A percentile compares a stretch with the other conserved stretches of the same genome.
Evolutionary conservation across 768 basidiomycete species (phyloP).

Genomic region (Candolleomyces eurysporus): DNA sequence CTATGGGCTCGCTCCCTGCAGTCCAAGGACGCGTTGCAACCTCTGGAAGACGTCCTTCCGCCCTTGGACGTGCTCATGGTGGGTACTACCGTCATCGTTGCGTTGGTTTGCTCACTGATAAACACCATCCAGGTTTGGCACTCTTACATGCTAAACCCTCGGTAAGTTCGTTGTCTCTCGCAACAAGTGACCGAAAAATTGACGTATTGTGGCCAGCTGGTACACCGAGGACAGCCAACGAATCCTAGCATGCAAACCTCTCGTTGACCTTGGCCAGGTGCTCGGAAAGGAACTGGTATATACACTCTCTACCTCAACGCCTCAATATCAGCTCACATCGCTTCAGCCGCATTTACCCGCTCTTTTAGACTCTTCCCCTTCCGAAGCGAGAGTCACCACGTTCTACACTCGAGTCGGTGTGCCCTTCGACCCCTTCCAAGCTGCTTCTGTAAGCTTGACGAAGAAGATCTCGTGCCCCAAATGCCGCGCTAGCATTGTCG

Average conservation of each 20-base stretch:
- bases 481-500: slow-evolving; percentile 18
- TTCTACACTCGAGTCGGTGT: neutral
- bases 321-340: neutral
- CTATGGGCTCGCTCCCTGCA: slow-evolving; percentile 20
- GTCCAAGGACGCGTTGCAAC: slow-evolving; percentile 7
- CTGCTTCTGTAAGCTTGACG: neutral
- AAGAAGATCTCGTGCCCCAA: slow-evolving; percentile 21
- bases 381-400: neutral
- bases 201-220: slow-evolving; percentile 21
- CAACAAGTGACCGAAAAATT: neutral
- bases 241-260: slow-evolving; percentile 15
- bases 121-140: slow-evolving; percentile 29
- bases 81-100: neutral
- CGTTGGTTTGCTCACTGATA: neutral
- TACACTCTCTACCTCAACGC: neutral
- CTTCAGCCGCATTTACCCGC: neutral
- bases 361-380: neutral
- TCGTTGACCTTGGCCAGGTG: slow-evolving; percentile 19
- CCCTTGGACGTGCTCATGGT: slow-evolving; percentile 39
- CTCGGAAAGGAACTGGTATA: slow-evolving; percentile 20
- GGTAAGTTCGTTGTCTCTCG: slow-evolving; percentile 11
- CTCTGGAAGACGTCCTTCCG: slow-evolving; percentile 23
- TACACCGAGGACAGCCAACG: slow-evolving; percentile 31
- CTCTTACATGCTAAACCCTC: slow-evolving; percentile 32
- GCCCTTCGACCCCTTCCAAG: neutral